phyloP scores from a whole-genome alignment of 768 basidiomycete genomes.

The Porpolomopsis calyptriformis region DNA sequence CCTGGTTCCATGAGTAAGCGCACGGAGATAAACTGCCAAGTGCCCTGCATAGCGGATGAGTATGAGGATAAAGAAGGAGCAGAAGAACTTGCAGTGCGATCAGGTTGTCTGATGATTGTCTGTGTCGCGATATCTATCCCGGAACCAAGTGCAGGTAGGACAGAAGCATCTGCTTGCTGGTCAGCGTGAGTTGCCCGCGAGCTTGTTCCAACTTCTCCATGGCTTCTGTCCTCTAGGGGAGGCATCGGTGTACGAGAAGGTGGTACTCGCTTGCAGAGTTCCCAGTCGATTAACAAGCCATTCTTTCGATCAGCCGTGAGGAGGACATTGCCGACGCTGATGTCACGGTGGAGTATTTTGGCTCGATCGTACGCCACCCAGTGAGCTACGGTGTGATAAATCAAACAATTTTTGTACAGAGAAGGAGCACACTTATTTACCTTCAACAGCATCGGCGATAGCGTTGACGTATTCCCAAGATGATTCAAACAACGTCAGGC shows the following conservation, averaged over 20 bases:
- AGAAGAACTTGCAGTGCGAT: conserved; percentile 6
- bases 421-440: not conserved
- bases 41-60: conserved; percentile 15
- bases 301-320: not conserved
- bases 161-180: no score
- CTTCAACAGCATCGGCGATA: conserved; percentile 13
- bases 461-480: conserved; percentile 15
- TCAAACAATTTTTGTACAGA: not conserved
- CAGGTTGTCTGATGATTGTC: not conserved
- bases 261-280: not conserved
- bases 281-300: conserved; percentile 9
- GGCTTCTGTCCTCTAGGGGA: no score
- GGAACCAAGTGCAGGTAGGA: not conserved
- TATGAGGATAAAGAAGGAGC: not conserved
- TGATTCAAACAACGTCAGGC: conserved; percentile 8
- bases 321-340: conserved; percentile 7
- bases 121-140: not conserved
- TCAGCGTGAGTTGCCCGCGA: no score
- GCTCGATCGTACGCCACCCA: conserved; percentile 4
- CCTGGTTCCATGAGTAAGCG: conserved; percentile 11
- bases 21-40: conserved; percentile 23
- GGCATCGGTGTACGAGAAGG: not conserved
- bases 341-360: conserved; percentile 7
- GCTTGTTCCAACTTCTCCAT: no score
- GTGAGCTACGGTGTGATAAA: not conserved